Evolutionary conservation across 1,284 basidiomycete genomes (phyloP).

Genomic region (Apiotrichum gamsii): DNA sequence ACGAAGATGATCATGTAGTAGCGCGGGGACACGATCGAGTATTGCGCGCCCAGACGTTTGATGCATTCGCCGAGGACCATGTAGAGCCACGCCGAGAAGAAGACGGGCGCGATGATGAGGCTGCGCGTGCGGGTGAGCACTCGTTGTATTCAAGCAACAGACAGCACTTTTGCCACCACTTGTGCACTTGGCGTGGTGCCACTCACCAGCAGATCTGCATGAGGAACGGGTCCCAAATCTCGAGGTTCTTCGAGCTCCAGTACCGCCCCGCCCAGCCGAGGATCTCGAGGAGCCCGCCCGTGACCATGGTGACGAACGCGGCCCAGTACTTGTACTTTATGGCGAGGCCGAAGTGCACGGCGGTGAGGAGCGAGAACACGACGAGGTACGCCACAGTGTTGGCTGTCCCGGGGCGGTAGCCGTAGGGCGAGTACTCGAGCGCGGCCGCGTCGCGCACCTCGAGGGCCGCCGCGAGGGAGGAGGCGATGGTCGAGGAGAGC

Average conservation of each 20-base stretch:
- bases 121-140: too few relatives aligned
- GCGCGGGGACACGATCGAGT: constrained; percentile 37
- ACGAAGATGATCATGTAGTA: constrained; percentile 44
- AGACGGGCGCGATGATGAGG: constrained; percentile 44
- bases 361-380: constrained; percentile 34
- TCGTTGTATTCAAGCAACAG: too few relatives aligned
- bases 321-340: constrained; percentile 50
- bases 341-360: constrained; percentile 51
- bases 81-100: constrained; percentile 41
- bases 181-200: too few relatives aligned
- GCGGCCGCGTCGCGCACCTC: too few relatives aligned
- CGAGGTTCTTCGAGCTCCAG: constrained; percentile 29
- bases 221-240: constrained; percentile 37
- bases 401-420: constrained; percentile 25
- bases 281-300: constrained; percentile 54
- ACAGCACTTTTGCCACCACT: too few relatives aligned
- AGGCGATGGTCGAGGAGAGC: too few relatives aligned
- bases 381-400: constrained; percentile 23
- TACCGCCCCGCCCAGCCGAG: constrained; percentile 42
- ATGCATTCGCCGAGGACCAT: constrained; percentile 43
- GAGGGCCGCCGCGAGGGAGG: too few relatives aligned
- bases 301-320: constrained; percentile 53
- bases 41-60: constrained; percentile 33
- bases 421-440: constrained; percentile 24
- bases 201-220: constrained; percentile 49